A percentile compares a stretch with the other conserved stretches of the same genome.
phyloP scores from a whole-genome alignment of 768 basidiomycete genomes.

The Mycena kentingensis region DNA sequence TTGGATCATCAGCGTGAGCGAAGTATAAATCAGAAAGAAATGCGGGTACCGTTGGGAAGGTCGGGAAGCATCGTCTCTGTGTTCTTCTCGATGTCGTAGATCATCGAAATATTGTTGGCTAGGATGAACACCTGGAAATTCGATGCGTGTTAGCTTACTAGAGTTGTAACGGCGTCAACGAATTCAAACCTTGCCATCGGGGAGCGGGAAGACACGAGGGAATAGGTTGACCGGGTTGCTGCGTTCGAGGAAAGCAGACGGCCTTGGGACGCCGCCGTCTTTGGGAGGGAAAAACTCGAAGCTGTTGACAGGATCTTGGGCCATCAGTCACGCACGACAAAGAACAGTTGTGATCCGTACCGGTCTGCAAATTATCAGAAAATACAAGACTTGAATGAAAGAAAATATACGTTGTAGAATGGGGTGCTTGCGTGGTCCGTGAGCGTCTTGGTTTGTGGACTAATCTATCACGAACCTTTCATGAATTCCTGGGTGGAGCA shows the following conservation, averaged over 20 bases:
- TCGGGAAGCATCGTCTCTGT: slow-evolving; percentile 37
- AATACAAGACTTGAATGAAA: no score
- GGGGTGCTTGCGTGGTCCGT: slow-evolving; percentile 27
- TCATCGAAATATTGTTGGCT: slow-evolving; percentile 38
- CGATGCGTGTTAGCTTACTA: no score
- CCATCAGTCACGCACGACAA: no score
- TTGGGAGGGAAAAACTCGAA: slow-evolving; percentile 59
- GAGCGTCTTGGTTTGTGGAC: no score
- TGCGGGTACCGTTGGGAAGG: no score
- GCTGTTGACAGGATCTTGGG: slow-evolving; percentile 37
- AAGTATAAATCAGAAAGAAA: no score
- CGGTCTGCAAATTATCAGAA: no score
- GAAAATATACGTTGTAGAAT: slow-evolving; percentile 20
- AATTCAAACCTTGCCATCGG: slow-evolving; percentile 56
- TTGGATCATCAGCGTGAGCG: slow-evolving; percentile 34
- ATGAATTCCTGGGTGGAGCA: no score
- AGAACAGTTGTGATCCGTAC: no score
- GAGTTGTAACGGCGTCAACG: no score
- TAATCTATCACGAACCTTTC: no score
- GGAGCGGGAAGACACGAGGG: slow-evolving; percentile 45
- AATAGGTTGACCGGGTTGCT: slow-evolving; percentile 58
- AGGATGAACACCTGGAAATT: no score
- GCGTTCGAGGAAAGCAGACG: slow-evolving; percentile 50
- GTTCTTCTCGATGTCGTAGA: slow-evolving; percentile 37
- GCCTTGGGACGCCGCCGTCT: slow-evolving; percentile 40